A percentile compares a stretch with the other conserved stretches of the same genome.
Conservation (phyloP, 1,139 yeast species). For the Pichia sp. region DNA sequence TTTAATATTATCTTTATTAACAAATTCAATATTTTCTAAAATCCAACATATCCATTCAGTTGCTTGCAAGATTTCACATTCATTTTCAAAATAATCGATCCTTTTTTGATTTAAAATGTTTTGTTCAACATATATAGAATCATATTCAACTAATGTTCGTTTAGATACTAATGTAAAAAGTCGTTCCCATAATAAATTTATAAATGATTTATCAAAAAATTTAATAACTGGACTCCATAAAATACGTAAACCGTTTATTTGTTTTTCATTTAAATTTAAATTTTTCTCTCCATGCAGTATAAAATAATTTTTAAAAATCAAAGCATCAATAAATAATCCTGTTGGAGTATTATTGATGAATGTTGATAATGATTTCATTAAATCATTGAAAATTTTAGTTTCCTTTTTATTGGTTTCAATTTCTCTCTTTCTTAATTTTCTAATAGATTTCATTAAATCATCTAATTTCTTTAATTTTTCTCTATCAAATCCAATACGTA, state of each 20-base stretch:
- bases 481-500: too few relatives aligned
- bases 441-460: slow-evolving; percentile 30
- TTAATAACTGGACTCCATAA: slow-evolving; percentile 30
- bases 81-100: slow-evolving; percentile 7
- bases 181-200: slow-evolving; percentile 13
- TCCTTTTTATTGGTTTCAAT: slow-evolving; percentile 2
- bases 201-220: slow-evolving; percentile 24
- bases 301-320: slow-evolving; percentile 24
- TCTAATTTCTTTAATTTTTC: slow-evolving; percentile 13
- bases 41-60: slow-evolving; percentile 14
- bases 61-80: slow-evolving; percentile 8
- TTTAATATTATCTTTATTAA: slow-evolving; percentile 2
- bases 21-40: slow-evolving; percentile 7
- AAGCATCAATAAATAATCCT: slow-evolving; percentile 35
- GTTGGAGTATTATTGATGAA: too few relatives aligned
- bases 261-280: slow-evolving; percentile 19
- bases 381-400: slow-evolving; percentile 26
- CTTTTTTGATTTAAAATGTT: not conserved
- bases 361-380: too few relatives aligned
- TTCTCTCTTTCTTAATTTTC: slow-evolving; percentile 39
- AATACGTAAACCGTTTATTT: slow-evolving; percentile 24
- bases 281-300: slow-evolving; percentile 20
- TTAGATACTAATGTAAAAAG: slow-evolving; percentile 14
- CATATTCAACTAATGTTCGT: slow-evolving; percentile 6
- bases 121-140: slow-evolving; percentile 1